These are phyloP conservation scores for Albugo candida DNA, from an alignment of 352 stramenopile species.

Conservation along the genomic window DNA sequence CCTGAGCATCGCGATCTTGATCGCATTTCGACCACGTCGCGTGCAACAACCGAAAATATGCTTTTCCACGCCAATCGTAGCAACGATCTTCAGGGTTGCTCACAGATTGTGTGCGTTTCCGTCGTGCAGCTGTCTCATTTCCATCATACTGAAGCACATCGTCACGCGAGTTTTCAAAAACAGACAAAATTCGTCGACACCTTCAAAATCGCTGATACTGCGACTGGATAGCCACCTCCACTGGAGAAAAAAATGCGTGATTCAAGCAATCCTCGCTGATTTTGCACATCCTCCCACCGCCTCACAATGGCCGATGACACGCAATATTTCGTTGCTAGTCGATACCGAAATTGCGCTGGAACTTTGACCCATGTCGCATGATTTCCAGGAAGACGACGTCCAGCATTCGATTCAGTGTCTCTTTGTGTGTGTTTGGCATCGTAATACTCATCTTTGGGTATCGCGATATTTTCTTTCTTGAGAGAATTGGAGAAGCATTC, in stretches of 20 bases:
- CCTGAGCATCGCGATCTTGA: conserved; percentile 45
- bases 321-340: conserved; percentile 59
- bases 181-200: conserved; percentile 11
- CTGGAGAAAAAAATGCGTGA: conserved; percentile 65
- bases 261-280: conserved; percentile 44
- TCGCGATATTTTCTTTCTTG: background rate
- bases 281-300: conserved; percentile 45
- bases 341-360: conserved; percentile 45
- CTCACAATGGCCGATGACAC: conserved; percentile 54
- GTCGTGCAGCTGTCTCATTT: conserved; percentile 28
- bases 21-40: conserved; percentile 54
- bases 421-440: background rate
- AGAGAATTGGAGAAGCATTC: background rate
- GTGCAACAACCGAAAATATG: conserved; percentile 70
- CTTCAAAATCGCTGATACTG: conserved; percentile 61
- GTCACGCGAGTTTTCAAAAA: background rate
- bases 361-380: conserved; percentile 43
- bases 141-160: conserved; percentile 40
- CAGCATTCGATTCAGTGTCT: conserved; percentile 24
- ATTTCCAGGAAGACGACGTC: conserved; percentile 42
- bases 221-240: conserved; percentile 66
- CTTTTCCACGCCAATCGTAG: conserved; percentile 75
- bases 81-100: conserved; percentile 25
- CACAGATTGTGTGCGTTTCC: conserved; percentile 37
- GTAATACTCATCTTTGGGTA: background rate